Conservation (phyloP, 202 grass and related monocot genomes). For the Schoenoplectus tabernaemontani region DNA sequence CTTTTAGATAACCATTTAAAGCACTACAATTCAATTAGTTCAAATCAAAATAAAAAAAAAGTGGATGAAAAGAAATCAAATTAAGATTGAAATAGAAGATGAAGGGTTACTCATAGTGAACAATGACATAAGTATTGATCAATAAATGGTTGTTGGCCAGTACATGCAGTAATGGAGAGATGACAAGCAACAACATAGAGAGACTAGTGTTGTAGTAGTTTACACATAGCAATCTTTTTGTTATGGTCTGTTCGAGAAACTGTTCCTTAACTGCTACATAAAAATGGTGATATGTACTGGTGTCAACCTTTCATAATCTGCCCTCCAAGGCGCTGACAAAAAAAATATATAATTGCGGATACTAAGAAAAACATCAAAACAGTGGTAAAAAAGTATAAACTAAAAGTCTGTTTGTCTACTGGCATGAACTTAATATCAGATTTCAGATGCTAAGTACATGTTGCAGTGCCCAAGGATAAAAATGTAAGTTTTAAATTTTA, state of each 20-base stretch:
- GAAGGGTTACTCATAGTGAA: conserved; percentile 56
- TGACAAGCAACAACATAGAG: not conserved
- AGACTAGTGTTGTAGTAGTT: not conserved
- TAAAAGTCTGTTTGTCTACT: not conserved
- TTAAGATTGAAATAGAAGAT: not conserved
- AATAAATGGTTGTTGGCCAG: conserved; percentile 55
- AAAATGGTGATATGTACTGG: too few relatives aligned
- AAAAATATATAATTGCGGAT: not conserved
- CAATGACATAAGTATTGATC: conserved; percentile 75
- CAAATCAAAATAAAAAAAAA: not conserved
- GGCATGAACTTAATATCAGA: not conserved
- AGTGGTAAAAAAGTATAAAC: not conserved
- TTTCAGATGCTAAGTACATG: not conserved
- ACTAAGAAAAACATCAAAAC: not conserved
- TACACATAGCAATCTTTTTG: too few relatives aligned
- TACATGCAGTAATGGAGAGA: conserved; percentile 34
- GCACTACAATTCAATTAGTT: not conserved
- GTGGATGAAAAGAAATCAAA: not conserved
- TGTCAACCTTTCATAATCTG: too few relatives aligned
- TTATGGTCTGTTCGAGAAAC: too few relatives aligned
- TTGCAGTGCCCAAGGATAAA: not conserved
- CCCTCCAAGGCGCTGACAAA: not conserved
- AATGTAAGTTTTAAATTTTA: not conserved
- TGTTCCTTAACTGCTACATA: too few relatives aligned
- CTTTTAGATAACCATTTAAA: not conserved